Evolutionary conservation across 2,329 filamentous ascomycete species (phyloP).

Genomic region (Alternaria brassicae): DNA sequence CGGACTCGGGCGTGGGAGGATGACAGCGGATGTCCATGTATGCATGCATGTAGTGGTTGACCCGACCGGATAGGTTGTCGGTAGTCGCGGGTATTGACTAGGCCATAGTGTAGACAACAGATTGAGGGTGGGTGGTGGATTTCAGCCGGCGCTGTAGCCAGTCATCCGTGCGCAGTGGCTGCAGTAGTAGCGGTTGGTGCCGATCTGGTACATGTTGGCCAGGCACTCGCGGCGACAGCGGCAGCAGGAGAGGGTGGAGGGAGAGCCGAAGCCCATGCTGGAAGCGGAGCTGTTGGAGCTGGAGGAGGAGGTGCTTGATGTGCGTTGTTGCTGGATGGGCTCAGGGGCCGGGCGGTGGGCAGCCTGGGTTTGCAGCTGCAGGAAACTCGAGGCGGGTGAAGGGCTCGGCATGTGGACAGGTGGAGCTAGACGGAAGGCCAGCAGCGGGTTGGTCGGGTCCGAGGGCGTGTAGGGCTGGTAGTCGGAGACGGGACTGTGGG

Average conservation of each 20-base stretch:
- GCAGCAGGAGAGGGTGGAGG: slow-evolving; percentile 37
- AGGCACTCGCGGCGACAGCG: slow-evolving; percentile 46
- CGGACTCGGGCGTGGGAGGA: neutral
- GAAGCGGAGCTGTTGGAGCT: slow-evolving; percentile 23
- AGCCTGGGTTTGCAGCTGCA: slow-evolving; percentile 50
- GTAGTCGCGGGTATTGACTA: neutral
- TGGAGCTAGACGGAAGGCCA: slow-evolving; percentile 39
- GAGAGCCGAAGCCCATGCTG: slow-evolving; percentile 22
- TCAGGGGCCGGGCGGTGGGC: slow-evolving; percentile 43
- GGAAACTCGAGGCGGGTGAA: slow-evolving; percentile 43
- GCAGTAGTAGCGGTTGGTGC: slow-evolving; percentile 53
- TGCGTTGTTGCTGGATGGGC: slow-evolving; percentile 33
- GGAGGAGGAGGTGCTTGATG: slow-evolving; percentile 15
- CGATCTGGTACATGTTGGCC: slow-evolving; percentile 47
- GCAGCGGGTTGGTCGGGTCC: slow-evolving; percentile 46
- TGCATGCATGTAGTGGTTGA: neutral
- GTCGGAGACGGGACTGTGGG: slow-evolving; percentile 26
- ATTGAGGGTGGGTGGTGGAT: neutral
- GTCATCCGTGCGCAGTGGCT: slow-evolving; percentile 50
- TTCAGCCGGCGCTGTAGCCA: slow-evolving; percentile 49
- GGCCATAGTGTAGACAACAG: neutral
- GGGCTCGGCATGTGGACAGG: slow-evolving; percentile 30
- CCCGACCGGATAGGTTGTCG: neutral
- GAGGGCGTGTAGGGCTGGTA: slow-evolving; percentile 35
- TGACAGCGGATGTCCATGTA: slow-evolving; percentile 7